Evolutionary conservation across 176 grass and related monocot genomes (phyloP).

Genomic region (Raddia guianensis): DNA sequence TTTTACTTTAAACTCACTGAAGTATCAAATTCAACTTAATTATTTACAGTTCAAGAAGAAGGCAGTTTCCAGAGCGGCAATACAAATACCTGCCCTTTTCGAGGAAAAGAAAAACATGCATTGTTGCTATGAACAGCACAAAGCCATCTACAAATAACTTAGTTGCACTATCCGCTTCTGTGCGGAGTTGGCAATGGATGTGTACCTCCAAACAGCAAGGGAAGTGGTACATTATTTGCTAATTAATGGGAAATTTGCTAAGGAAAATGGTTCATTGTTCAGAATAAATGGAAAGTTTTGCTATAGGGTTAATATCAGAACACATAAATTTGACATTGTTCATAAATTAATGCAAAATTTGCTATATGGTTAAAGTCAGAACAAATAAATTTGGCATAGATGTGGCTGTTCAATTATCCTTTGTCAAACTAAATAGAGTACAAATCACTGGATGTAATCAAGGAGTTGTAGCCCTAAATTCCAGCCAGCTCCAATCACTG

Average conservation of each 20-base stretch:
- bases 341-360: not conserved
- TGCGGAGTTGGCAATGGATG: not conserved
- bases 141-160: constrained; percentile 17
- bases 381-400: not conserved
- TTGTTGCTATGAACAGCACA: not conserved
- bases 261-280: not conserved
- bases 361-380: not conserved
- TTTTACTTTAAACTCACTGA: not conserved
- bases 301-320: not conserved
- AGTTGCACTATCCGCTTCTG: constrained; percentile 1
- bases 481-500: constrained; percentile 15
- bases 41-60: constrained; percentile 1
- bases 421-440: constrained; percentile 21
- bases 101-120: not conserved
- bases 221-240: not conserved
- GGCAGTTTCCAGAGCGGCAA: not conserved
- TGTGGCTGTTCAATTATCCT: not conserved
- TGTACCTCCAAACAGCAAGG: not conserved
- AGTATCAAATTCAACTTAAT: not conserved
- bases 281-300: not conserved
- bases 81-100: not conserved
- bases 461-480: constrained; percentile 22
- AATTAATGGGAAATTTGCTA: not conserved
- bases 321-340: not conserved
- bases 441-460: constrained; percentile 15